Evolutionary conservation across 805 yeast species (phyloP).

Genomic region (Sporopachydermia lactativora): DNA sequence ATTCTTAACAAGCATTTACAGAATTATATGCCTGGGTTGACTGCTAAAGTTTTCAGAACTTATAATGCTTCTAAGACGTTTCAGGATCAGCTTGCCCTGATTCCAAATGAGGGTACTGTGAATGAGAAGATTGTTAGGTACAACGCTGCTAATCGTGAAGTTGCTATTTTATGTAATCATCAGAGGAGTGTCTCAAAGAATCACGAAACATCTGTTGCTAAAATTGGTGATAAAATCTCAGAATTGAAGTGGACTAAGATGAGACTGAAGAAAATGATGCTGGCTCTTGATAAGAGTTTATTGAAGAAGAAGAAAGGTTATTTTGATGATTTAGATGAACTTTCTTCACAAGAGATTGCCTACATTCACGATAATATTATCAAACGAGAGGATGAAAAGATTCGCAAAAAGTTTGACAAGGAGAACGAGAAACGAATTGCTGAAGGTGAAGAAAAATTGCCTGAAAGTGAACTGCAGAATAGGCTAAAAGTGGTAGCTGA

Average conservation of each 20-base stretch:
- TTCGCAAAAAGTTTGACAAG: slow-evolving; percentile 47
- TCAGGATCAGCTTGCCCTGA: slow-evolving; percentile 86
- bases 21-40: slow-evolving; percentile 80
- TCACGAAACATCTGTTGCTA: slow-evolving; percentile 70
- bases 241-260: slow-evolving; percentile 80
- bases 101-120: slow-evolving; percentile 75
- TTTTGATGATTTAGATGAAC: slow-evolving; percentile 54
- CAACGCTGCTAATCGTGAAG: slow-evolving; percentile 92
- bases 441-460: slow-evolving; percentile 39
- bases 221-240: slow-evolving; percentile 59
- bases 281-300: slow-evolving; percentile 42
- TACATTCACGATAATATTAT: slow-evolving; percentile 44
- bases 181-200: slow-evolving; percentile 83
- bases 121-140: slow-evolving; percentile 77
- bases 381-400: slow-evolving; percentile 52
- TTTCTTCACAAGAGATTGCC: slow-evolving; percentile 49
- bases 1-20: slow-evolving; percentile 77
- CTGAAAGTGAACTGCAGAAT: slow-evolving; percentile 42
- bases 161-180: slow-evolving; percentile 93
- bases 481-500: slow-evolving; percentile 43
- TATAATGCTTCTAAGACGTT: slow-evolving; percentile 92
- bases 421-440: slow-evolving; percentile 63
- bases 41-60: slow-evolving; percentile 96
- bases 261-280: slow-evolving; percentile 55
- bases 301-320: slow-evolving; percentile 37